Percentiles rank a stretch among this genome's conserved stretches.
Conservation (phyloP, 2,329 filamentous ascomycete genomes). For the Penicillium sp. region DNA sequence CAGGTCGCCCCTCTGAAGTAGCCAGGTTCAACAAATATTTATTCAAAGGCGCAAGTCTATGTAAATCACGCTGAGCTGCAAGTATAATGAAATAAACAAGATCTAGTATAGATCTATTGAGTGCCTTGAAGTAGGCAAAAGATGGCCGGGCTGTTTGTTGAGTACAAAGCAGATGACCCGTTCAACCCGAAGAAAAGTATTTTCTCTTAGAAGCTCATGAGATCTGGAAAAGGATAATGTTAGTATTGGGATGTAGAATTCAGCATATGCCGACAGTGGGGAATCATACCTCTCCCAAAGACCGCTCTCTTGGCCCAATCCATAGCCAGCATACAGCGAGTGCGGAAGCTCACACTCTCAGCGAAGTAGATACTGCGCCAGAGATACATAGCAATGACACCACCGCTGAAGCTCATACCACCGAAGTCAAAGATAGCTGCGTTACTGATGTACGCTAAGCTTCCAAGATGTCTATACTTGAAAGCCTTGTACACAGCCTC, state of each 20-base stretch:
- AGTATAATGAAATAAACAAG: background rate
- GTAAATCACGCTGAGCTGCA: background rate
- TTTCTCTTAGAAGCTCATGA: slow-evolving; percentile 54
- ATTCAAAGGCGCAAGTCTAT: background rate
- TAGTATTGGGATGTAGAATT: slow-evolving; percentile 3
- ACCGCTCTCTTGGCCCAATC: slow-evolving; percentile 97
- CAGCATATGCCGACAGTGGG: background rate
- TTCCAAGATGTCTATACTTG: slow-evolving; percentile 89
- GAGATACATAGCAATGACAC: slow-evolving; percentile 88
- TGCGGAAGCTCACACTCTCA: slow-evolving; percentile 91
- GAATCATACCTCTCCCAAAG: slow-evolving; percentile 82
- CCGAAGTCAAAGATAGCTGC: slow-evolving; percentile 91
- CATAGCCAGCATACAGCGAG: slow-evolving; percentile 87
- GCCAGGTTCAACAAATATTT: background rate
- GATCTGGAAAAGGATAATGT: slow-evolving; percentile 39
- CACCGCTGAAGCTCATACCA: slow-evolving; percentile 77
- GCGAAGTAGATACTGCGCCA: slow-evolving; percentile 98
- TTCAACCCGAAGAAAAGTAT: background rate
- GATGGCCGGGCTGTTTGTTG: background rate
- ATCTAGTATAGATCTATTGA: background rate
- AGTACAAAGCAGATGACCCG: background rate
- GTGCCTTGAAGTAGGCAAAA: background rate
- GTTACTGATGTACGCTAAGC: slow-evolving; percentile 92
- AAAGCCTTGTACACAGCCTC: slow-evolving; percentile 92
- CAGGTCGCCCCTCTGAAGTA: background rate